These are phyloP conservation scores for Zalerion maritima DNA, from an alignment of 495 filamentous ascomycete species.

Conservation along the genomic window DNA sequence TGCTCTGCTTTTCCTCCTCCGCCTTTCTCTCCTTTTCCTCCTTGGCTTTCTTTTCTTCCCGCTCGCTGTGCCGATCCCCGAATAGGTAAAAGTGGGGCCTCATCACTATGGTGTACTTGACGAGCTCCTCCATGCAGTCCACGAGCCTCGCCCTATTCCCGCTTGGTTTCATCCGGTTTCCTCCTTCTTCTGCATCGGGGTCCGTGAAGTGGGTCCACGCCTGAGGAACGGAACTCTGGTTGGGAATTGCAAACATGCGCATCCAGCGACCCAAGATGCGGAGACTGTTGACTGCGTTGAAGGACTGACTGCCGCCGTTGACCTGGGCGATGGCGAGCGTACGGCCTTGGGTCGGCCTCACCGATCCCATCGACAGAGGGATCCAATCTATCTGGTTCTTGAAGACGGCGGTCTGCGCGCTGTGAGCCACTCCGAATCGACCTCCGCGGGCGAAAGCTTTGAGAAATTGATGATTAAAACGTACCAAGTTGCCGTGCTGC, in stretches of 20 bases:
- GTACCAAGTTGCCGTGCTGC: conserved; percentile 54
- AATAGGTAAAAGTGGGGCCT: conserved; percentile 46
- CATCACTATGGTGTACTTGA: conserved; percentile 58
- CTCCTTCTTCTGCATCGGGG: conserved; percentile 25
- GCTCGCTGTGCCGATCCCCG: conserved; percentile 48
- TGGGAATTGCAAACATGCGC: conserved; percentile 62
- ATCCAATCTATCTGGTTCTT: conserved; percentile 72
- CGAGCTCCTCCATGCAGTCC: conserved; percentile 68
- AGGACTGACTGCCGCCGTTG: conserved; percentile 52
- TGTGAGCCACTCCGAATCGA: too few relatives aligned
- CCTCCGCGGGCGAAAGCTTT: too few relatives aligned
- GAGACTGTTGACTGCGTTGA: conserved; percentile 61
- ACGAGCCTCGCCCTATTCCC: conserved; percentile 52
- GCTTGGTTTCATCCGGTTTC: conserved; percentile 42
- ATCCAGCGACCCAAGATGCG: conserved; percentile 62
- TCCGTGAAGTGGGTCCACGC: conserved; percentile 51
- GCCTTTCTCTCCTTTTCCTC: conserved; percentile 7
- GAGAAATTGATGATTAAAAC: conserved; percentile 6
- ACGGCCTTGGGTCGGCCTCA: conserved; percentile 55
- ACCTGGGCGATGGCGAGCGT: conserved; percentile 54
- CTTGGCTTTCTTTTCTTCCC: conserved; percentile 22
- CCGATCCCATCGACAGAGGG: conserved; percentile 43
- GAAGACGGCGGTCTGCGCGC: conserved; percentile 46
- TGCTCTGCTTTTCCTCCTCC: too few relatives aligned
- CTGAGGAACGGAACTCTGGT: conserved; percentile 50